These are phyloP conservation scores for Phialemonium atrogriseum DNA, from an alignment of 2,329 filamentous ascomycete species.

Conservation along the genomic window DNA sequence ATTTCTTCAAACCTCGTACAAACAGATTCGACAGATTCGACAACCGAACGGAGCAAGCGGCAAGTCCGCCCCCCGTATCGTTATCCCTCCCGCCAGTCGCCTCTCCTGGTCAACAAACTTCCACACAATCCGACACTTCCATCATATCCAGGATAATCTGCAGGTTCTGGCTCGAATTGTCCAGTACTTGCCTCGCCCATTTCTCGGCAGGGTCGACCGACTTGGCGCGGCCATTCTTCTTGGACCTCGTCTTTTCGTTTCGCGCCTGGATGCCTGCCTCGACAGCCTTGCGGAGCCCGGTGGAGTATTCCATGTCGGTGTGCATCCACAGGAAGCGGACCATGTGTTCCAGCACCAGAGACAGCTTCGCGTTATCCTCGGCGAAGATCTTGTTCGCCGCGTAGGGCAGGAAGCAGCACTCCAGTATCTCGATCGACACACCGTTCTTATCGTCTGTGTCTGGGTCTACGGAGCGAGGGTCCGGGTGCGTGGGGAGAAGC, in stretches of 20 bases:
- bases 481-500: constrained; percentile 33
- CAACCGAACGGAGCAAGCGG: too few species aligned
- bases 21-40: too few species aligned
- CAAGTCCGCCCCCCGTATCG: too few species aligned
- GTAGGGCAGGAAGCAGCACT: constrained; percentile 55
- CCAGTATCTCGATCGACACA: constrained; percentile 37
- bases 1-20: too few species aligned
- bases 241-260: constrained; percentile 35
- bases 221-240: too few species aligned
- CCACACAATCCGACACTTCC: too few species aligned
- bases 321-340: constrained; percentile 40
- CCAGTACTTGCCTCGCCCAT: too few species aligned
- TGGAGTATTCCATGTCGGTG: constrained; percentile 25
- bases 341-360: constrained; percentile 58
- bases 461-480: constrained; percentile 30
- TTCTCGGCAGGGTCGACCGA: too few species aligned
- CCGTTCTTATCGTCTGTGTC: constrained; percentile 25
- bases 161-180: too few species aligned
- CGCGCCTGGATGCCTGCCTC: constrained; percentile 40
- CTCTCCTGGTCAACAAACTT: too few species aligned
- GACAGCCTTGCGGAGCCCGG: constrained; percentile 28
- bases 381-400: constrained; percentile 52
- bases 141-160: too few species aligned
- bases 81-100: too few species aligned
- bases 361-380: constrained; percentile 66